A percentile compares a stretch with the other conserved stretches of the same genome.
phyloP scores from a whole-genome alignment of 495 filamentous ascomycete genomes.

The Penicillium daleae region DNA sequence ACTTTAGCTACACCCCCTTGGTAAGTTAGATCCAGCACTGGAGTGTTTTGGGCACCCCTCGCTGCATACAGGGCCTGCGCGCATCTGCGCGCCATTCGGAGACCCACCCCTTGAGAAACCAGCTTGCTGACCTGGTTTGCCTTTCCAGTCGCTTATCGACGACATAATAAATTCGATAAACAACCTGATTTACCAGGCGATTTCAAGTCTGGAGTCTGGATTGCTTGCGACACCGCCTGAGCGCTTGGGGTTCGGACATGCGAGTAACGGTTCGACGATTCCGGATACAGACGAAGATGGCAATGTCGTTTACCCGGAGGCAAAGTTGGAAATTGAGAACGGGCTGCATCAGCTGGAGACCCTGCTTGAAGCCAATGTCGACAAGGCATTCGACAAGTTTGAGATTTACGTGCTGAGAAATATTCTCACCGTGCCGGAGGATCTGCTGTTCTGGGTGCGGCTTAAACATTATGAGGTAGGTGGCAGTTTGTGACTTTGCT shows the following conservation, averaged over 20 bases:
- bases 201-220: constrained; percentile 80
- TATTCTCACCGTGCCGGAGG: constrained; percentile 76
- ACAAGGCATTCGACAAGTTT: constrained; percentile 78
- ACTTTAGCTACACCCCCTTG: constrained; percentile 90
- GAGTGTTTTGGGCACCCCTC: neutral
- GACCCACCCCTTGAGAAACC: constrained; percentile 22
- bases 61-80: constrained; percentile 4
- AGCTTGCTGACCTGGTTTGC: constrained; percentile 25
- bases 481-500: neutral
- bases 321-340: constrained; percentile 81
- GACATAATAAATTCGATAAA: constrained; percentile 97
- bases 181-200: constrained; percentile 80
- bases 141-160: constrained; percentile 79
- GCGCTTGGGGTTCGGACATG: constrained; percentile 70
- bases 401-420: constrained; percentile 88
- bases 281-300: constrained; percentile 59
- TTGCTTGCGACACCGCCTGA: constrained; percentile 72
- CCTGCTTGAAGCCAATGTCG: constrained; percentile 78
- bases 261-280: constrained; percentile 47
- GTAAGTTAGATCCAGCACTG: constrained; percentile 54
- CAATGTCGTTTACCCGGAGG: constrained; percentile 57
- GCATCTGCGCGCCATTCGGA: constrained; percentile 14
- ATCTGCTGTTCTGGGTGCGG: constrained; percentile 74
- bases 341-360: constrained; percentile 93
- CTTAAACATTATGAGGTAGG: constrained; percentile 84